These are phyloP conservation scores for Grosmannia serpens DNA, from an alignment of 2,329 filamentous ascomycete genomes.

Conservation along the genomic window DNA sequence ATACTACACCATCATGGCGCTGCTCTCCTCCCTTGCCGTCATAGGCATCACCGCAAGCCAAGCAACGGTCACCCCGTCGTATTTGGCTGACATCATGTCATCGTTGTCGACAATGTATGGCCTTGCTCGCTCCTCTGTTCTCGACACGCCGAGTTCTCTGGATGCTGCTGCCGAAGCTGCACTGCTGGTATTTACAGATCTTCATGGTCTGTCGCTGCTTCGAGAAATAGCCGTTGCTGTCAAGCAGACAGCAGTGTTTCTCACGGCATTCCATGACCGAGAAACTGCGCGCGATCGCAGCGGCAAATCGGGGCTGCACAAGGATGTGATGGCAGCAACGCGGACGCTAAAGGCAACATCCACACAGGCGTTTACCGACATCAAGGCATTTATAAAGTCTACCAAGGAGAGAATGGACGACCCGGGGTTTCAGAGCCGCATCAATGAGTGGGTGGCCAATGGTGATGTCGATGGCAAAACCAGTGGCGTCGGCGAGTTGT, in stretches of 20 bases:
- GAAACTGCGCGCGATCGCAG: constrained; percentile 21
- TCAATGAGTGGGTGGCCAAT: constrained; percentile 20
- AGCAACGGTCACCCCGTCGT: neutral
- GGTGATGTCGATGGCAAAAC: neutral
- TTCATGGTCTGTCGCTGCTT: constrained; percentile 25
- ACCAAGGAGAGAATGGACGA: constrained; percentile 19
- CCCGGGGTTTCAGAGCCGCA: constrained; percentile 25
- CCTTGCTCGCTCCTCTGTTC: constrained; percentile 3
- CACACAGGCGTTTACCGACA: constrained; percentile 14
- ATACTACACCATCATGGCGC: constrained; percentile 31
- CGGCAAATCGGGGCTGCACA: constrained; percentile 20
- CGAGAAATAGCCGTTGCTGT: constrained; percentile 24
- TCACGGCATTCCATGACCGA: constrained; percentile 20
- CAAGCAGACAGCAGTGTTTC: constrained; percentile 20
- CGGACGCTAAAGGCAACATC: constrained; percentile 11
- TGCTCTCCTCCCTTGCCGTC: constrained; percentile 23
- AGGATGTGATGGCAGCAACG: constrained; percentile 22
- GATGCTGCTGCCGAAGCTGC: constrained; percentile 3
- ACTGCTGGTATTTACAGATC: constrained; percentile 19
- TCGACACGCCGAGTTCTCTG: neutral
- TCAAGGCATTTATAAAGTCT: constrained; percentile 21
- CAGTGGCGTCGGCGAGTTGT: constrained; percentile 10
- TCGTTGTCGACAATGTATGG: constrained; percentile 7
- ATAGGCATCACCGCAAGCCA: constrained; percentile 13
- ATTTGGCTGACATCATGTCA: neutral